These are phyloP conservation scores for Gypsophila paniculata DNA, from an alignment of 179 eudicot species.

Conservation along the genomic window DNA sequence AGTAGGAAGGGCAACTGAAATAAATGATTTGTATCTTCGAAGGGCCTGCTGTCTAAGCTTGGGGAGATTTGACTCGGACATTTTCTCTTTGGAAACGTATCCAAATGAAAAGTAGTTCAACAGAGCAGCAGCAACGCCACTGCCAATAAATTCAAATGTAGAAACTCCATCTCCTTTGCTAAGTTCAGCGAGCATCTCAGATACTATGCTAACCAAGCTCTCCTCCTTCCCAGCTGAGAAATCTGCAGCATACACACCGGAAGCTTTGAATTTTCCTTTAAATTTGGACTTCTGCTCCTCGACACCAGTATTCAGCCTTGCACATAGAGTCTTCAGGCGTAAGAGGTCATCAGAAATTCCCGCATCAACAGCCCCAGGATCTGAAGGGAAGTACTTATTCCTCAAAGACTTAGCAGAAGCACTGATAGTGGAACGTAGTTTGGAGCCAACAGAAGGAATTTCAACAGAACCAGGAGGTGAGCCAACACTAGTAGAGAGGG, in stretches of 20 bases:
- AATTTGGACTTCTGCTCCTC: conserved; percentile 66
- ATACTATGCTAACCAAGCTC: conserved; percentile 53
- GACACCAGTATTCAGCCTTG: conserved; percentile 60
- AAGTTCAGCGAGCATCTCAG: conserved; percentile 79
- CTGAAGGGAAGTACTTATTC: conserved; percentile 79
- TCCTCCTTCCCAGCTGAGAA: conserved; percentile 68
- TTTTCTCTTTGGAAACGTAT: conserved; percentile 65
- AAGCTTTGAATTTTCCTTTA: no score
- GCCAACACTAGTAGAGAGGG: conserved; percentile 51
- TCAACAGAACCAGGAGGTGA: conserved; percentile 61
- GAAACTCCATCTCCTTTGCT: conserved; percentile 96
- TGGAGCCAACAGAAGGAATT: conserved; percentile 54
- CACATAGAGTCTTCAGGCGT: conserved; percentile 74
- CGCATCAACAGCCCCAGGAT: conserved; percentile 55
- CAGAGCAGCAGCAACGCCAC: conserved; percentile 79
- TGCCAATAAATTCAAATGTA: conserved; percentile 98
- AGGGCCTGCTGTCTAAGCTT: conserved; percentile 87
- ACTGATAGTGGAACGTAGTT: conserved; percentile 65
- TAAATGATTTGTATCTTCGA: conserved; percentile 69
- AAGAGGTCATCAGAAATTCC: conserved; percentile 86
- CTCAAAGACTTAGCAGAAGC: conserved; percentile 72
- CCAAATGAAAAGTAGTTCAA: conserved; percentile 91
- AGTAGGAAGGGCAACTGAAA: conserved; percentile 65
- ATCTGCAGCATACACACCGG: conserved; percentile 42
- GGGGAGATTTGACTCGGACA: conserved; percentile 63